These are phyloP conservation scores for Fusarium pseudograminearum DNA, from an alignment of 2,329 filamentous ascomycete species.

Conservation along the genomic window DNA sequence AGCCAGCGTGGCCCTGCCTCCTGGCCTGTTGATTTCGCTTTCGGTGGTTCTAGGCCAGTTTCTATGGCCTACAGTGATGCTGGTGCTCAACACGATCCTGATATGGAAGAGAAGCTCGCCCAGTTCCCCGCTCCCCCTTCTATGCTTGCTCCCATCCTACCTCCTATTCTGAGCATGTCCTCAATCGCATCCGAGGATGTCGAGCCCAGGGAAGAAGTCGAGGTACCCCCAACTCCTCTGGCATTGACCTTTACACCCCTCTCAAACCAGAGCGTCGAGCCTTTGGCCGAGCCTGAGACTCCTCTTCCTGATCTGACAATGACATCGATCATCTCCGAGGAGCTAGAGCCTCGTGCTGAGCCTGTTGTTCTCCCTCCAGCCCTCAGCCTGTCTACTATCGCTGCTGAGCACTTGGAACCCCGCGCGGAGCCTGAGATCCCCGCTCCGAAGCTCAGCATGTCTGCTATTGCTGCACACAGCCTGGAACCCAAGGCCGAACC, in stretches of 20 bases:
- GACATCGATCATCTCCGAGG: constrained; percentile 45
- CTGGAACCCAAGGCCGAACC: constrained; percentile 47
- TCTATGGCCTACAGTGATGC: constrained; percentile 67
- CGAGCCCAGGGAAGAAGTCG: constrained; percentile 57
- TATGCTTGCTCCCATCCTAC: constrained; percentile 52
- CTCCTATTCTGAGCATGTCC: constrained; percentile 58
- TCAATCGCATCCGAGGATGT: constrained; percentile 59
- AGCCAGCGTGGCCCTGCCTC: constrained; percentile 41
- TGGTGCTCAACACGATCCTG: constrained; percentile 63
- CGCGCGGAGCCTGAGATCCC: constrained; percentile 33
- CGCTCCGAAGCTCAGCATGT: constrained; percentile 35
- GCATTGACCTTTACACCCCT: constrained; percentile 52
- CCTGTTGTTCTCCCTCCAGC: constrained; percentile 40
- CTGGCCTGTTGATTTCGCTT: constrained; percentile 44
- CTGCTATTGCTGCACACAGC: constrained; percentile 44
- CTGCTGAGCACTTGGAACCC: constrained; percentile 47
- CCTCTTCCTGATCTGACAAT: constrained; percentile 46
- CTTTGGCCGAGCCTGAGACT: constrained; percentile 53
- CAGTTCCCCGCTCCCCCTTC: constrained; percentile 67
- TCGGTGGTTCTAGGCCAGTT: constrained; percentile 55
- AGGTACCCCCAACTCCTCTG: constrained; percentile 48
- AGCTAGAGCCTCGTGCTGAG: constrained; percentile 48
- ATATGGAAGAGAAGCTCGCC: constrained; percentile 64
- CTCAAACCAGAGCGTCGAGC: constrained; percentile 56
- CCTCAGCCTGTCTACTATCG: constrained; percentile 46